Base-by-base conservation (phyloP, 164 flowering plant genomes). In the Sedum album region DNA sequence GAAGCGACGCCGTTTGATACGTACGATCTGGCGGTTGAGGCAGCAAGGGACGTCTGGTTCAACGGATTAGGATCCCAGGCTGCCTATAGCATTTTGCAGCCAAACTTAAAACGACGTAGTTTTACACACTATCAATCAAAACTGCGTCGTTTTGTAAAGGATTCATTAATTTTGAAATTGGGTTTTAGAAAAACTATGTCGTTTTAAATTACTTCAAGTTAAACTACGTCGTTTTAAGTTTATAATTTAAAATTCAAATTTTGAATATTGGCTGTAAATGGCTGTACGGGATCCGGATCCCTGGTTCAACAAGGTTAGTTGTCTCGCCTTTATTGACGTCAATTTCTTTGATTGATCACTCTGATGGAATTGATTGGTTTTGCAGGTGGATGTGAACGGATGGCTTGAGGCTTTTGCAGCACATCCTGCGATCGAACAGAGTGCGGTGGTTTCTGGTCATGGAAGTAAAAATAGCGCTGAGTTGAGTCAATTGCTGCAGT, bases 351-450 rank as follows among this genome's bases (percentile, higher is more conserved):
- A 63, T 63, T 36, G 25, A 63, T 31, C 25, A 4, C 70, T 8
- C 28, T 1, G 25, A 15, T 3, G n/a, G 28, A 15, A 35, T 60
- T 11, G 6, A 26, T 39, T 28, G 33, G 10, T 31, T 10, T 66
- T 60, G 31, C 15, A 87, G 94, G 90, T 93, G 65, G 93, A 89
- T 77, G 91, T 89, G 36, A 82, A 77, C 75, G 96, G 91, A 21
- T 93, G 92, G 94, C 82, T 89, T 10, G 86, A 93, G 76, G 96
- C 97, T 4, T 88, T 88, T 72, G 73, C 87, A 17, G 94, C 93
- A 73, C 96, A 88, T 81, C 96, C 94, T 17, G 84, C 75, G 71
- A 88, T 93, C 62, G 94, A 91, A 2, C 69, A 84, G 60, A 26
- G 20, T 28, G 33, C 77, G 3, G 76, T 81, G 13, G 68, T 90